phyloP scores from a whole-genome alignment of 345 rosid species.

The Salix arbutifolia region DNA sequence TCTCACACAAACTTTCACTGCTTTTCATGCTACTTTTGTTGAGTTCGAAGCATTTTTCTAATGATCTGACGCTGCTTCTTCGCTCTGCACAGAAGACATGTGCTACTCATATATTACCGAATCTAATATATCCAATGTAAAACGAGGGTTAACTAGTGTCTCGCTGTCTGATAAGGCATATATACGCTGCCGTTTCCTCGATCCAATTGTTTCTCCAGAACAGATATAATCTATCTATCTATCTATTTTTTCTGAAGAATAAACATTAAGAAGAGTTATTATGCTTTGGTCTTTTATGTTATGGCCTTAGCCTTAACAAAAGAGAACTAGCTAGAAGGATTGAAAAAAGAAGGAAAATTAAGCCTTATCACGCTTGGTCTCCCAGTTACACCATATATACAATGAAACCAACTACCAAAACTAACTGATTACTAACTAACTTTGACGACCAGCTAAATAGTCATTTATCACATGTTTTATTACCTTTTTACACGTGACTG shows the following conservation, averaged over 20 bases:
- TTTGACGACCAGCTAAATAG: neutral
- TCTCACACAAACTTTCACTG: neutral
- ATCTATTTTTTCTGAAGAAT: neutral
- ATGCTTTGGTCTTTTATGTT: too few species aligned
- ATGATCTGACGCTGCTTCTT: neutral
- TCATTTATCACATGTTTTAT: neutral
- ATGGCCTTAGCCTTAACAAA: too few species aligned
- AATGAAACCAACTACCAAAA: neutral
- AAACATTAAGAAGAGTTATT: too few species aligned
- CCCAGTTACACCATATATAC: neutral
- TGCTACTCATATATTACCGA: neutral
- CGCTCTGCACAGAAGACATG: neutral
- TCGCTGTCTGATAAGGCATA: neutral
- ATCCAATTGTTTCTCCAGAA: neutral
- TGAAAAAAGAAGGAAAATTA: too few species aligned
- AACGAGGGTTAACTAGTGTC: neutral
- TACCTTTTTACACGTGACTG: neutral
- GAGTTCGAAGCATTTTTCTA: neutral
- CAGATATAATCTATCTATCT: too few species aligned
- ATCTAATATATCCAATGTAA: neutral
- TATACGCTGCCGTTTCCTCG: neutral
- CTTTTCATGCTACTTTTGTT: neutral
- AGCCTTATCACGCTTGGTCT: too few species aligned
- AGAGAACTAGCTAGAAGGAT: too few species aligned
- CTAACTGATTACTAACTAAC: neutral